Percentiles rank a stretch among this genome's conserved stretches.
phyloP scores from a whole-genome alignment of 208 protist species.

The Trichomonas tenax region DNA sequence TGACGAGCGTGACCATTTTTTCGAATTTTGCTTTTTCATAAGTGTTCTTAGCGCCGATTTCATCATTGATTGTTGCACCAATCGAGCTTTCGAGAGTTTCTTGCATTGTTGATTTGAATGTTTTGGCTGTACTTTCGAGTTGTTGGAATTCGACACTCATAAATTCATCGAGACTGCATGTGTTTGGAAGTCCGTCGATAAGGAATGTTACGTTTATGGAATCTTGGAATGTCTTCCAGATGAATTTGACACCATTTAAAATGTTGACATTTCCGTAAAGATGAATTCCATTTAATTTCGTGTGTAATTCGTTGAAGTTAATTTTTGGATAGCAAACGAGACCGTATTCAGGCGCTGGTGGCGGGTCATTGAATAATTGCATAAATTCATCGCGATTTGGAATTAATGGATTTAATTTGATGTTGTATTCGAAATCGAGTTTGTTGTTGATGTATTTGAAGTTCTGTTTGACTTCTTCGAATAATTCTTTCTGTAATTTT shows the following conservation, averaged over 20 bases:
- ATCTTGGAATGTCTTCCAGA: slow-evolving; percentile 10
- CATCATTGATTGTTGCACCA: background rate
- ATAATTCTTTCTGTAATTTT: background rate
- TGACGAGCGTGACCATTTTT: background rate
- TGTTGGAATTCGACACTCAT: background rate
- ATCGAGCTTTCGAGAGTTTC: background rate
- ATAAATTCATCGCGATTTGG: slow-evolving; percentile 4
- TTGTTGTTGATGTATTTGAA: background rate
- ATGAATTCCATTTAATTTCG: background rate
- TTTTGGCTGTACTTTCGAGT: background rate
- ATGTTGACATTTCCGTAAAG: background rate
- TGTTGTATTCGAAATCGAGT: background rate
- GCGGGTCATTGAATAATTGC: background rate
- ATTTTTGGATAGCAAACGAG: background rate
- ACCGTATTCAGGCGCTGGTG: background rate
- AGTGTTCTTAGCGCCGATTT: background rate
- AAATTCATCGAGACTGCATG: background rate
- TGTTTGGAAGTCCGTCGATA: background rate
- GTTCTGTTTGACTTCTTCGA: background rate
- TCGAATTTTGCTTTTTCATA: background rate
- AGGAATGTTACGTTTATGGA: background rate
- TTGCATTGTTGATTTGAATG: background rate
- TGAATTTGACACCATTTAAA: background rate
- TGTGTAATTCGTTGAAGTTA: background rate
- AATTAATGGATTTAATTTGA: slow-evolving; percentile 6